Evolutionary conservation across 2,329 filamentous ascomycete species (phyloP).

Genomic region (Blastomyces parvus): DNA sequence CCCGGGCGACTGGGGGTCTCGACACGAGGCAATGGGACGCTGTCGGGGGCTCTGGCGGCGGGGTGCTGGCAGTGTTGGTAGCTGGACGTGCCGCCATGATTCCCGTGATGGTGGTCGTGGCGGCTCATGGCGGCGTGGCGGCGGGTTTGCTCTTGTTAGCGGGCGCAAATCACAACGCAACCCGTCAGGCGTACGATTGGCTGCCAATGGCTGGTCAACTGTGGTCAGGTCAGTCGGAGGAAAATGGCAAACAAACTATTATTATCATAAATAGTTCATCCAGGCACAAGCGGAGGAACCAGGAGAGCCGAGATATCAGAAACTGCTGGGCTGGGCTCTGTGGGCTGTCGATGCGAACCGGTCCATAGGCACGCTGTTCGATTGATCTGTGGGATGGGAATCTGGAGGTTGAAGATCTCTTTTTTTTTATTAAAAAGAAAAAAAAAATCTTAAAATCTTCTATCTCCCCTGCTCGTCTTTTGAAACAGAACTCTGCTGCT

Average conservation of each 20-base stretch:
- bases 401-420: not conserved
- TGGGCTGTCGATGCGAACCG: not conserved
- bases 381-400: not conserved
- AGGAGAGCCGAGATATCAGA: not conserved
- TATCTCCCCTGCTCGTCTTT: no score
- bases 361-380: not conserved
- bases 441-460: no score
- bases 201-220: not conserved
- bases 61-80: no score
- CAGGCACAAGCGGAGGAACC: not conserved
- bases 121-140: constrained; percentile 1
- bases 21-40: not conserved
- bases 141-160: not conserved
- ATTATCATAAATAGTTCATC: no score
- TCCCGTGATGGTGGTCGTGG: not conserved
- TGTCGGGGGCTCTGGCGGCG: not conserved
- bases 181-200: no score
- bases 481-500: not conserved
- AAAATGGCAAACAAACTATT: no score
- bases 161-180: not conserved
- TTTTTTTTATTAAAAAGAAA: no score
- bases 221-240: not conserved
- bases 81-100: not conserved
- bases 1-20: constrained; percentile 4
- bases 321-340: not conserved